Evolutionary conservation across 495 filamentous ascomycete genomes (phyloP), one percentile per base, ranked within the genome.

Genomic region (Pseudevernia furfuracea): DNA sequence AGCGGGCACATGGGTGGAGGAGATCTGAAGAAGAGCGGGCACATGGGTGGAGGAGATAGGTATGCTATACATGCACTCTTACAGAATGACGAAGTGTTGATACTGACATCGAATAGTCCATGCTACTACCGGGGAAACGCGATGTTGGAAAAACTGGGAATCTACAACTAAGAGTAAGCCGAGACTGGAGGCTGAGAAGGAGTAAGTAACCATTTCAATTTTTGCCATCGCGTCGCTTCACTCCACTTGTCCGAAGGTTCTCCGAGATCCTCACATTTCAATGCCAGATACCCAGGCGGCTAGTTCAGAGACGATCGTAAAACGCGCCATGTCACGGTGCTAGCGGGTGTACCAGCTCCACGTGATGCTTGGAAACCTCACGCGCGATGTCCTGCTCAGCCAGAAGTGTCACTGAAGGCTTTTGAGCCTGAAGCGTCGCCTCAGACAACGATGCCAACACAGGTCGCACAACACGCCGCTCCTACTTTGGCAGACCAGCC

Each of bases 121-220:
- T 57, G 43, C 23, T 70, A 65, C 25, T 67, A 67, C 32, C 66
- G 65, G 65, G 68, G 68, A 19, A 65, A 67, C 36, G 65, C 60
- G 11, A 32, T 70, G 41, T 25, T 67, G 38, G 68, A 68, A 52
- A 70, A 70, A 41, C 14, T 70, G 46, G 61, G 68, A 3, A 63
- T 67, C 23, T 58, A 53, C 19, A 64, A 64, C 34, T 34, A 70
- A 70, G 59, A 65, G 61, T 38, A 70, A 70, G 68, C 36, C 63
- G 23, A 67, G 68, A 44, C 38, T 63, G 56, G 55, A 65, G 56
- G 66, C 68, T 34, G 68, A 70, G 44, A 21, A 57, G 28, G 36
- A 65, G 68, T 70, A 32, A 67, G 68, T 67, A 9, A 17, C 21
- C 25, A 10, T n/a, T 37, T 48, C 25, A 10, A 14, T 21, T 48